phyloP scores from a whole-genome alignment of 768 basidiomycete species.

The Leccinum imitatum region DNA sequence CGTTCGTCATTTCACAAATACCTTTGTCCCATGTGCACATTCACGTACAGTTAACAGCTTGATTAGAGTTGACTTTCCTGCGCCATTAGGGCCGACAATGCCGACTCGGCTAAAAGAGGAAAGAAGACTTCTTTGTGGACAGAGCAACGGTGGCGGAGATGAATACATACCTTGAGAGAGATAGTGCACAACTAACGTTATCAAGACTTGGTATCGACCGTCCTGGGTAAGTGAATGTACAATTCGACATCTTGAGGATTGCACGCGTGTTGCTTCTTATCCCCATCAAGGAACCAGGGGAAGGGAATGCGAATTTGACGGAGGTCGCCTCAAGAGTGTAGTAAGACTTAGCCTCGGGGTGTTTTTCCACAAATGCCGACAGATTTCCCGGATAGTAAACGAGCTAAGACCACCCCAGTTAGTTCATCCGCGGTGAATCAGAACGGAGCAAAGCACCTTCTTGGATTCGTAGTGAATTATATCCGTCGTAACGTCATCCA shows the following conservation, averaged over 20 bases:
- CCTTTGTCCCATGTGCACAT: slow-evolving; percentile 4
- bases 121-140: slow-evolving; percentile 20
- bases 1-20: slow-evolving; percentile 14
- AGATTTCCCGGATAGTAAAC: slow-evolving; percentile 94
- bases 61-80: slow-evolving; percentile 94
- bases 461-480: slow-evolving; percentile 97
- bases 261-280: slow-evolving; percentile 95
- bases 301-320: slow-evolving; percentile 93
- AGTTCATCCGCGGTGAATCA: slow-evolving; percentile 16
- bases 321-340: slow-evolving; percentile 93
- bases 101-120: slow-evolving; percentile 72
- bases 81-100: slow-evolving; percentile 90
- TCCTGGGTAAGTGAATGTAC: slow-evolving; percentile 95
- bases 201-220: slow-evolving; percentile 73
- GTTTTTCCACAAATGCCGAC: slow-evolving; percentile 82
- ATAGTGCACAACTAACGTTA: slow-evolving; percentile 89
- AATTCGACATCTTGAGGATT: slow-evolving; percentile 87
- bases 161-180: slow-evolving; percentile 75
- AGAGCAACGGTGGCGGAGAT: slow-evolving; percentile 23
- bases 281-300: slow-evolving; percentile 95
- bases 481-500: slow-evolving; percentile 94
- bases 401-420: slow-evolving; percentile 48
- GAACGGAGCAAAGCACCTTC: slow-evolving; percentile 50
- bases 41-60: slow-evolving; percentile 80
- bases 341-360: slow-evolving; percentile 94